These are phyloP conservation scores for Monilinia fructicola DNA, from an alignment of 2,329 filamentous ascomycete species.

Conservation along the genomic window DNA sequence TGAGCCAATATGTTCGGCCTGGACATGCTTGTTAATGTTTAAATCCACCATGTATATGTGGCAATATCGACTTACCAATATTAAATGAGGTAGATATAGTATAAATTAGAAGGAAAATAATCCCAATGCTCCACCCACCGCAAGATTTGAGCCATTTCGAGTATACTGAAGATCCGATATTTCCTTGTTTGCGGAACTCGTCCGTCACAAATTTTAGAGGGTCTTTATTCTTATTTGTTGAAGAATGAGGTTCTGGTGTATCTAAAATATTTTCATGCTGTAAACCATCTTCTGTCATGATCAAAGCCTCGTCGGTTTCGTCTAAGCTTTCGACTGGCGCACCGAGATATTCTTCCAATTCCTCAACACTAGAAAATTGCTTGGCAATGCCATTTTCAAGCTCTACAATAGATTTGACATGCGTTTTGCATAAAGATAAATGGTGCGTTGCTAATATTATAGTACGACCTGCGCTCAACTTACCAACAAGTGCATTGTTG, in stretches of 20 bases:
- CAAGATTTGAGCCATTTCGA: conserved; percentile 19
- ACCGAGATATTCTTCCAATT: conserved; percentile 23
- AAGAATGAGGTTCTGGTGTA: neutral
- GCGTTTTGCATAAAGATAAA: conserved; percentile 65
- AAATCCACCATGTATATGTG: too few species aligned
- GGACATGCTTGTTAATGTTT: neutral
- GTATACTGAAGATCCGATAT: conserved; percentile 21
- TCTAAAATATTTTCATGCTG: neutral
- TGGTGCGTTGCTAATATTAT: conserved; percentile 79
- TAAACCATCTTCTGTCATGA: neutral
- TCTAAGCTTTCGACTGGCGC: conserved; percentile 15
- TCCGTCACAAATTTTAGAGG: conserved; percentile 22
- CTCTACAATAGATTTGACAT: conserved; percentile 70
- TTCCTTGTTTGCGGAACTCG: conserved; percentile 23
- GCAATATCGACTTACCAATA: neutral
- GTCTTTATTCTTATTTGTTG: neutral
- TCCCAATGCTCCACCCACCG: conserved; percentile 19
- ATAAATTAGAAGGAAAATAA: conserved; percentile 17
- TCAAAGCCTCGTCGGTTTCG: conserved; percentile 8
- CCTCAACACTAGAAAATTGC: conserved; percentile 18
- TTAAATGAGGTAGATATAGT: neutral
- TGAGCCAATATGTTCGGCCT: conserved; percentile 24
- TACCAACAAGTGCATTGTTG: conserved; percentile 68
- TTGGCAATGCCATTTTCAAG: conserved; percentile 40
- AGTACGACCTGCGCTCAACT: conserved; percentile 66